phyloP scores from a whole-genome alignment of 768 basidiomycete genomes.

The Kwoniella sp. region DNA sequence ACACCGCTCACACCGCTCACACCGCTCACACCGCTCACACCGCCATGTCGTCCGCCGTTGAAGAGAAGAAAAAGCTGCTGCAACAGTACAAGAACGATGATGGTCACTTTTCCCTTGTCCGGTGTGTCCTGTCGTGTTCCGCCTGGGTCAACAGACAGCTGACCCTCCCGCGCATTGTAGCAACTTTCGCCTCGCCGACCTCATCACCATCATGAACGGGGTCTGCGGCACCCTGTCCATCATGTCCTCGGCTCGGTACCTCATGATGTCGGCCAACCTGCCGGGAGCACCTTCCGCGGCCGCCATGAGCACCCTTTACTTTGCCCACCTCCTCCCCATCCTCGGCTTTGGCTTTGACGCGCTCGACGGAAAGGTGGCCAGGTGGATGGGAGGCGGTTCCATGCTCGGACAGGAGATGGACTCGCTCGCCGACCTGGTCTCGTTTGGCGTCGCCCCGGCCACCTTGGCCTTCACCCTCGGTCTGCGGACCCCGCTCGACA shows the following conservation, averaged over 20 bases:
- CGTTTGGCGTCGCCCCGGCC: constrained; percentile 97
- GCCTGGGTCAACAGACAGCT: not conserved
- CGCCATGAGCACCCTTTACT: constrained; percentile 70
- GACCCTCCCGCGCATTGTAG: constrained; percentile 52
- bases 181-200: constrained; percentile 95
- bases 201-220: constrained; percentile 98
- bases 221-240: constrained; percentile 95
- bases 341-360: constrained; percentile 97
- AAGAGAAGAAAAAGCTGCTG: constrained; percentile 47
- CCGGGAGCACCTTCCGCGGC: constrained; percentile 89
- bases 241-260: constrained; percentile 86
- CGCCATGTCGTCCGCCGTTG: constrained; percentile 14
- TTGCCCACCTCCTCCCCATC: constrained; percentile 80
- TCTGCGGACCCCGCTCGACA: constrained; percentile 85
- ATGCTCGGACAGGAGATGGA: constrained; percentile 97
- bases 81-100: constrained; percentile 66
- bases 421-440: constrained; percentile 93
- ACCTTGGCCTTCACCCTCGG: constrained; percentile 85
- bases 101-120: constrained; percentile 95
- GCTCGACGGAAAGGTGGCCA: constrained; percentile 92
- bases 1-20: too few species aligned
- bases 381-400: constrained; percentile 92
- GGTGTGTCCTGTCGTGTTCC: constrained; percentile 56
- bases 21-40: not conserved
- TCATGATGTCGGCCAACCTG: constrained; percentile 69